Conservation (phyloP, 768 basidiomycete species). For the Harrya chromipes region DNA sequence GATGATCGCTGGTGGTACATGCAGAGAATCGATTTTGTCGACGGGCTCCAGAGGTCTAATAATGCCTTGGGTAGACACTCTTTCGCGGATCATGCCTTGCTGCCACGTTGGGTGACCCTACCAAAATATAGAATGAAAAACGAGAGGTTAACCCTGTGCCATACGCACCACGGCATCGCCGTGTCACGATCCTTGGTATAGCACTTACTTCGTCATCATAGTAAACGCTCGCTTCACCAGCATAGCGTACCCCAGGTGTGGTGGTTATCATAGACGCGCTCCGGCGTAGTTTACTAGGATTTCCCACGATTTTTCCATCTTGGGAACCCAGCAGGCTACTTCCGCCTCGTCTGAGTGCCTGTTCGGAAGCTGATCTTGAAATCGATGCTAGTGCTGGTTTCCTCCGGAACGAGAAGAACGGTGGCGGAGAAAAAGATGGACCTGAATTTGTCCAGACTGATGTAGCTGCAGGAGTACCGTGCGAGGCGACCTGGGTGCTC, state of each 20-base stretch:
- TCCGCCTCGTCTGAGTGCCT: slow-evolving; percentile 1
- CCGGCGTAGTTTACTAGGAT: slow-evolving; percentile 18
- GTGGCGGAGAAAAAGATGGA: slow-evolving; percentile 11
- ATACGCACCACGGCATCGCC: background rate
- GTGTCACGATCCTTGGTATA: background rate
- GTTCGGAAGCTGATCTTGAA: slow-evolving; percentile 18
- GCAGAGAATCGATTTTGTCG: slow-evolving; percentile 60
- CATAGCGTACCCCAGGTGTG: slow-evolving; percentile 32
- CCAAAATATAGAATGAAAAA: background rate
- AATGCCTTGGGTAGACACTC: slow-evolving; percentile 79
- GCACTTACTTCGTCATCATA: slow-evolving; percentile 42
- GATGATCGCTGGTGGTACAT: slow-evolving; percentile 60
- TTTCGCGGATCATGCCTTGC: slow-evolving; percentile 84
- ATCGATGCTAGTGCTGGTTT: slow-evolving; percentile 12
- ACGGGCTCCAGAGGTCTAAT: slow-evolving; percentile 79
- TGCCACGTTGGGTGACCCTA: slow-evolving; percentile 39
- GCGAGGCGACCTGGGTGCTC: background rate
- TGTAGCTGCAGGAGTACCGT: background rate
- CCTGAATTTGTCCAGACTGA: background rate
- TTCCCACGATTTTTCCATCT: slow-evolving; percentile 18
- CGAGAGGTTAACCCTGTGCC: slow-evolving; percentile 1
- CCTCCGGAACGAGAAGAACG: slow-evolving; percentile 13
- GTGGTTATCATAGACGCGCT: slow-evolving; percentile 10
- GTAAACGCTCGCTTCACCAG: slow-evolving; percentile 66
- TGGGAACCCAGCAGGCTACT: slow-evolving; percentile 1